Evolutionary conservation across 192 early-diverging fungal species (phyloP).

Genomic region (Mycoemilia scoparia): DNA sequence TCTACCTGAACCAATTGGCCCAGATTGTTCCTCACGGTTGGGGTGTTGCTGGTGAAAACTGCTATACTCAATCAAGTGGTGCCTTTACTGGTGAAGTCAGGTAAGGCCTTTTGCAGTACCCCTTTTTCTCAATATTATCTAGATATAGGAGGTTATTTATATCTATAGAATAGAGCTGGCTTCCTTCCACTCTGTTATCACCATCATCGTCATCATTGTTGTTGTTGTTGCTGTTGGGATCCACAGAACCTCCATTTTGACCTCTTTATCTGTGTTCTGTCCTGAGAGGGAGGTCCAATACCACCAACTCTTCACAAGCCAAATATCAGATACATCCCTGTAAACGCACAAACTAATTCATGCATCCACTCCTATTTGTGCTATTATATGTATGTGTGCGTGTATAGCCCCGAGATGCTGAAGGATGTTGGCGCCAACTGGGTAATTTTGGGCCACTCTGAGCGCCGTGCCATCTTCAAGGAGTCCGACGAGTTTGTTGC

Average conservation of each 20-base stretch:
- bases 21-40: conserved; percentile 60
- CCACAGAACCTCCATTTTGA: no score
- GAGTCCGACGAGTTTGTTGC: conserved; percentile 82
- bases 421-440: conserved; percentile 90
- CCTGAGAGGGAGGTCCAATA: no score
- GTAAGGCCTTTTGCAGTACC: no score
- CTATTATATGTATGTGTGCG: no score
- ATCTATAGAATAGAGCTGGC: no score
- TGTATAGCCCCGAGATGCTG: conserved; percentile 83
- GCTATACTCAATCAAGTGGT: conserved; percentile 65
- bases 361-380: not conserved
- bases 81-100: conserved; percentile 97
- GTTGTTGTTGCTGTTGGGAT: no score
- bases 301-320: not conserved
- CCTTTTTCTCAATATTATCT: no score
- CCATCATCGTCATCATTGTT: no score
- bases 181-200: no score
- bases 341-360: not conserved
- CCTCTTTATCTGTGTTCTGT: not conserved
- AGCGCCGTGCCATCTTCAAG: conserved; percentile 81
- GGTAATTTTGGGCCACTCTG: conserved; percentile 97
- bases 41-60: conserved; percentile 92
- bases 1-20: conserved; percentile 73
- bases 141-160: not conserved
- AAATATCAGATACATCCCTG: not conserved